Base-by-base conservation (phyloP, 2,329 filamentous ascomycete species). In the Penicillium sp. region DNA sequence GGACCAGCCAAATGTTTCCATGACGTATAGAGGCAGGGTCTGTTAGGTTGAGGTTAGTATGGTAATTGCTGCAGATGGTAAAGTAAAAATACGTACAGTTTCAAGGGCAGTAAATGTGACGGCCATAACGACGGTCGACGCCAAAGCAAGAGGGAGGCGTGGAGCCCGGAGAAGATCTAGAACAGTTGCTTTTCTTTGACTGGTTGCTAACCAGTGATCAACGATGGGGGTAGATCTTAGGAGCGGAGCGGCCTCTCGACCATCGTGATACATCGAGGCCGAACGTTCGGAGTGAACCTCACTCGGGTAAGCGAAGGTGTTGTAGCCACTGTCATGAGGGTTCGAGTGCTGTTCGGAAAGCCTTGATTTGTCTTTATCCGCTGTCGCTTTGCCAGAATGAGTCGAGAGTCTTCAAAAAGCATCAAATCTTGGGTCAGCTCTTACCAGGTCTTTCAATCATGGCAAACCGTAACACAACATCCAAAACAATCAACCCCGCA, bases 391-490 rank as follows among this genome's bases (percentile, higher is more conserved):
- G 5, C 6, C 5, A 28, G 18, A 6, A 13, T 41, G 4, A 40
- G 29, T 28, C 22, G 5, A 3, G 10, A 4, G 13, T 18, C 20
- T 16, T 10, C 7, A 4, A 20, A 3, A 18, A 35, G 7, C 10
- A 24, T 24, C 11, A 36, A 1, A 16, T 7, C 26, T 13, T 4
- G 10, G n/a, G 18, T 14, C 22, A 11, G 13, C 3, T 38, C 49
- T 39, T 40, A 55, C 52, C 46, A 9, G 49, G n/a, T 11, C 46
- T 47, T 62, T 85, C 82, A 14, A 85, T 74, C 55, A 86, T 74
- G 2, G 81, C 60, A 2, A 80, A 59, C 13, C 82, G 76, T 72
- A 85, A 76, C 13, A 77, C 48, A 43, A 85, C 79, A 59, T 85
- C 82, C 7, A 85, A 50, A 0, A 63, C 69, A 1, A 84, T 61